Base-by-base conservation (phyloP, 371 early-diverging fungal species). In the Blastocladiella emersonii region DNA sequence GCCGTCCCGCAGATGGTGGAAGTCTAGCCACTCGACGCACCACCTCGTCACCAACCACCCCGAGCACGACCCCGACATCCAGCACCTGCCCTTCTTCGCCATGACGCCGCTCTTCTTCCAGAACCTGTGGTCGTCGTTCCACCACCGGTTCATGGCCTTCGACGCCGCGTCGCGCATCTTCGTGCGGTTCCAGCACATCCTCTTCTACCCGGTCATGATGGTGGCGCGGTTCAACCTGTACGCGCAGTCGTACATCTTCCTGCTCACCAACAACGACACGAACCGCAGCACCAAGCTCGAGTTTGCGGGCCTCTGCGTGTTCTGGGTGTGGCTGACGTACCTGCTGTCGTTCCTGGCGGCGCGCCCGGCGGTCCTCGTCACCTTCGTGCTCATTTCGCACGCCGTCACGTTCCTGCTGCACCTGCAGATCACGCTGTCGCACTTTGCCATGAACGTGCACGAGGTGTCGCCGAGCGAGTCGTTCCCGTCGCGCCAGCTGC, bases 51-150 rank as follows among this genome's bases (percentile, higher is more conserved):
- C 92, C 66, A 91, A 90, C 73, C 82, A 90, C 69, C 84, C 85
- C 0, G 89, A 90, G 69, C 87, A 95, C 76, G 97, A 96, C 71
- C 95, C 97, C 0, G 95, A 96, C 73, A 93, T 96, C 66, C 97
- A 96, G 74, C 97, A 93, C 68, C 60, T 96, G 72, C 97, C 97
- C 41, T 93, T 96, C 75, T 79, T 95, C 63, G 95, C 97, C 27
- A 78, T 95, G 61, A 84, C 90, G 17, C 83, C 88, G 45, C 76
- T 81, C 35, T 83, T 93, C 66, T 85, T 91, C 66, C 73, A 84
- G 68, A 83, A 81, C 66, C 67, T 94, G 49, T 93, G 88, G 71
- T 94, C 95, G n/a, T 82, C 89, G n/a, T 96, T 90, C 75, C 89
- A 95, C 72, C 80, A 86, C 41, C 84, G 84, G 62, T 72, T 78